phyloP scores from a whole-genome alignment of 345 rosid species.

The Stellera chamaejasme region DNA sequence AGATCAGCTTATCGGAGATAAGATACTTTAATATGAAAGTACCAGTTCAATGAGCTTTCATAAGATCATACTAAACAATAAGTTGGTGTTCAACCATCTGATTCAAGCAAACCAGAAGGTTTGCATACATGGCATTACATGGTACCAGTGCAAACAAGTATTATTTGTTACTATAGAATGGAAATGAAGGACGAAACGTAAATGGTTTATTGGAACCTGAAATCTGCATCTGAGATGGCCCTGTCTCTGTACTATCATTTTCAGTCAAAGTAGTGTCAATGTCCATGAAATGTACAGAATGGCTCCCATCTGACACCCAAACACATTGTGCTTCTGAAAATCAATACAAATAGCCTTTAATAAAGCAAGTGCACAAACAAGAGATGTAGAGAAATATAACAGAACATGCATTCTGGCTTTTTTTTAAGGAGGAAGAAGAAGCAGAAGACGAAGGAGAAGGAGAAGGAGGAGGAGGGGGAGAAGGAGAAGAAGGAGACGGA shows the following conservation, averaged over 20 bases:
- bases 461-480: too few species aligned
- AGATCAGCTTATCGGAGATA: background rate
- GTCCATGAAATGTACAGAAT: constrained; percentile 52
- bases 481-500: too few species aligned
- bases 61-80: background rate
- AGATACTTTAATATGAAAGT: background rate
- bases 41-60: background rate
- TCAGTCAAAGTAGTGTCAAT: constrained; percentile 27
- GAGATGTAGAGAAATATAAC: constrained; percentile 2
- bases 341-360: constrained; percentile 13
- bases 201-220: constrained; percentile 32
- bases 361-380: background rate
- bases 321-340: constrained; percentile 50
- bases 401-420: constrained; percentile 1
- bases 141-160: background rate
- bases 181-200: background rate
- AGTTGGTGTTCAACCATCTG: background rate
- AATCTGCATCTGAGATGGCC: constrained; percentile 26
- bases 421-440: too few species aligned
- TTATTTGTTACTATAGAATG: background rate
- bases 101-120: background rate
- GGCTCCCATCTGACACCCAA: constrained; percentile 64
- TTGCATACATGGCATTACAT: background rate
- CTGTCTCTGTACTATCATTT: constrained; percentile 30
- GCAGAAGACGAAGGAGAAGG: too few species aligned